Conservation (phyloP, 2,329 filamentous ascomycete genomes). For the Didymella keratinophila region DNA sequence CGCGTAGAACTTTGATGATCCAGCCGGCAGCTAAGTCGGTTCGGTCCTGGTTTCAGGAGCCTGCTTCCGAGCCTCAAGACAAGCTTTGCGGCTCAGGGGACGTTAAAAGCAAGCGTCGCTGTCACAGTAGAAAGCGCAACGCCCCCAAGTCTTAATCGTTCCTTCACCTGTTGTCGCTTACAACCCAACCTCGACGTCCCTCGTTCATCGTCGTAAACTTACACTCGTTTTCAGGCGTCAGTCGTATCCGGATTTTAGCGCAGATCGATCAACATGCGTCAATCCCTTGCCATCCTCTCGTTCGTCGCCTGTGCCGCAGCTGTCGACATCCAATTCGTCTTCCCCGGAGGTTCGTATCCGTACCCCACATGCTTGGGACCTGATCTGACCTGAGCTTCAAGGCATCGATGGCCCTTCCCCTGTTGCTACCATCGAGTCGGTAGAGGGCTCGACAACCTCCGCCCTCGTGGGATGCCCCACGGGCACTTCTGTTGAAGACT, state of each 20-base stretch:
- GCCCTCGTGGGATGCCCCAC: constrained; percentile 37
- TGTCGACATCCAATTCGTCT: constrained; percentile 33
- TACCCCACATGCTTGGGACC: not conserved
- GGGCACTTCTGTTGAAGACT: constrained; percentile 28
- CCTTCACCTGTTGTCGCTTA: constrained; percentile 3
- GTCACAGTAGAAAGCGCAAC: constrained; percentile 16
- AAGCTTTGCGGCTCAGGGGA: constrained; percentile 24
- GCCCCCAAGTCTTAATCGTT: constrained; percentile 18
- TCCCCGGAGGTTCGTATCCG: constrained; percentile 32
- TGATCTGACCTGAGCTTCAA: constrained; percentile 7
- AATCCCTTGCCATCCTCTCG: constrained; percentile 31
- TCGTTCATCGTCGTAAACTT: constrained; percentile 13
- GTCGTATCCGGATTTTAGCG: constrained; percentile 6
- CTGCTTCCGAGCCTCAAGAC: constrained; percentile 5
- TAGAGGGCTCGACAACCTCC: constrained; percentile 32
- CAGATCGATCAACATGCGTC: constrained; percentile 30
- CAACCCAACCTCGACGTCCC: constrained; percentile 10
- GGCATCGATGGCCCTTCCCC: constrained; percentile 31
- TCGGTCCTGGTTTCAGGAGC: constrained; percentile 18
- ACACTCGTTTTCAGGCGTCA: constrained; percentile 5
- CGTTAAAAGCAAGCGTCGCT: constrained; percentile 23
- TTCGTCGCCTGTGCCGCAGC: constrained; percentile 29
- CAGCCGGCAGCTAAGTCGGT: constrained; percentile 7
- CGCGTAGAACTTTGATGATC: not conserved
- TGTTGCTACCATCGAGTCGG: constrained; percentile 35